Evolutionary conservation across 2,329 filamentous ascomycete genomes (phyloP).

Genomic region (Aspergillus ruber): DNA sequence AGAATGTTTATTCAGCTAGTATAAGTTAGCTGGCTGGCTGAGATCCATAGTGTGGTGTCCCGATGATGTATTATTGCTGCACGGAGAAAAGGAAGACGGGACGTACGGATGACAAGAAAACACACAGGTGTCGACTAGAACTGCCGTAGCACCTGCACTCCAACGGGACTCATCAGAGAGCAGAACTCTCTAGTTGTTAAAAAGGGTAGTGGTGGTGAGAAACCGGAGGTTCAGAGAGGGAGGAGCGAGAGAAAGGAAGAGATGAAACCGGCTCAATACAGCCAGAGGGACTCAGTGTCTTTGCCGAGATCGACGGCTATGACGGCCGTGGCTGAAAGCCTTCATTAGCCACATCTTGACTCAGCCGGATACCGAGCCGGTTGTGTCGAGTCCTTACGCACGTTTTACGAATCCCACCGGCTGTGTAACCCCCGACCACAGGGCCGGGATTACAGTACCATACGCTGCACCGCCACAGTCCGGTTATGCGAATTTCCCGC

Average conservation of each 20-base stretch:
- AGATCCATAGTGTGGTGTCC: background rate
- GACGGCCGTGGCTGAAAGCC: constrained; percentile 15
- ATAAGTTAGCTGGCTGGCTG: background rate
- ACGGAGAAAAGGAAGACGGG: background rate
- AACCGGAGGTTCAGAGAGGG: background rate
- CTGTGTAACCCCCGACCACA: constrained; percentile 2
- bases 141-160: constrained; percentile 35
- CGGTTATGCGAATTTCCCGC: constrained; percentile 18
- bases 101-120: constrained; percentile 6
- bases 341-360: constrained; percentile 11
- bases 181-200: constrained; percentile 23
- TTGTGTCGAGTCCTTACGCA: background rate
- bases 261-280: constrained; percentile 1
- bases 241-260: constrained; percentile 6
- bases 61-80: background rate
- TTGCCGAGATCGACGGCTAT: constrained; percentile 22
- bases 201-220: background rate
- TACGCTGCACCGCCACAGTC: constrained; percentile 15
- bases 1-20: background rate
- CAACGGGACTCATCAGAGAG: constrained; percentile 36
- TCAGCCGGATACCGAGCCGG: constrained; percentile 5
- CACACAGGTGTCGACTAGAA: constrained; percentile 35
- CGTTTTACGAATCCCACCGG: background rate
- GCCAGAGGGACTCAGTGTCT: background rate
- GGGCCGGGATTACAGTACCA: background rate